These are phyloP conservation scores for Diddensiella santjacobensis DNA, from an alignment of 805 yeast species.

Conservation along the genomic window DNA sequence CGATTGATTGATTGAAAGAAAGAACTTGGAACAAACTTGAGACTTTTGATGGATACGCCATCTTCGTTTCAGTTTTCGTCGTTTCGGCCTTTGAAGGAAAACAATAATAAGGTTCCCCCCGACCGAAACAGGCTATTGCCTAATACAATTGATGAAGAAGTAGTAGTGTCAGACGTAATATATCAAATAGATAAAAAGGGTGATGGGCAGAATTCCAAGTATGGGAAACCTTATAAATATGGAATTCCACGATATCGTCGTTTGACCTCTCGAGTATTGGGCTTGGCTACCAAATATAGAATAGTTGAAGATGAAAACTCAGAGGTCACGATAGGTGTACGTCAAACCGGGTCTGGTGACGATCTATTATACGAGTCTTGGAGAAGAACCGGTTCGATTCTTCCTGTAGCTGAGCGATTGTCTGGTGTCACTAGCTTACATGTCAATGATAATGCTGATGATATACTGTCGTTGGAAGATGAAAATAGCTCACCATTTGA, in stretches of 20 bases:
- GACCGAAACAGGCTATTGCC: too few relatives aligned
- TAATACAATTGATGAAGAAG: too few relatives aligned
- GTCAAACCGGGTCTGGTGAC: too few relatives aligned
- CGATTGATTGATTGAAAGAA: too few relatives aligned
- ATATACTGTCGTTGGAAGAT: neutral
- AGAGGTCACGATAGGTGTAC: neutral
- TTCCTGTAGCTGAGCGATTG: neutral
- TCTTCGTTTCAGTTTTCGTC: neutral
- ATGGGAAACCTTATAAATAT: conserved; percentile 9
- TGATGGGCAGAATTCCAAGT: conserved; percentile 7
- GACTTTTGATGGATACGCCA: neutral
- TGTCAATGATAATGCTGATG: neutral
- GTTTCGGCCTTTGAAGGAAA: too few relatives aligned
- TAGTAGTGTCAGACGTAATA: too few relatives aligned
- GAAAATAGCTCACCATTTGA: neutral
- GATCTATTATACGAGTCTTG: neutral
- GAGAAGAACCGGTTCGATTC: neutral
- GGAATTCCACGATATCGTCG: conserved; percentile 11
- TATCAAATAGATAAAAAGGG: conserved; percentile 8
- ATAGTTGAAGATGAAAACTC: neutral
- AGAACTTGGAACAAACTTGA: too few relatives aligned
- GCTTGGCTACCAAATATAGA: neutral
- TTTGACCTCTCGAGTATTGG: conserved; percentile 5
- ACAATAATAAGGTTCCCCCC: too few relatives aligned
- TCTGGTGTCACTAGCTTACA: neutral